Conservation (phyloP, 1,284 basidiomycete species). For the Heliocybe sulcata region DNA sequence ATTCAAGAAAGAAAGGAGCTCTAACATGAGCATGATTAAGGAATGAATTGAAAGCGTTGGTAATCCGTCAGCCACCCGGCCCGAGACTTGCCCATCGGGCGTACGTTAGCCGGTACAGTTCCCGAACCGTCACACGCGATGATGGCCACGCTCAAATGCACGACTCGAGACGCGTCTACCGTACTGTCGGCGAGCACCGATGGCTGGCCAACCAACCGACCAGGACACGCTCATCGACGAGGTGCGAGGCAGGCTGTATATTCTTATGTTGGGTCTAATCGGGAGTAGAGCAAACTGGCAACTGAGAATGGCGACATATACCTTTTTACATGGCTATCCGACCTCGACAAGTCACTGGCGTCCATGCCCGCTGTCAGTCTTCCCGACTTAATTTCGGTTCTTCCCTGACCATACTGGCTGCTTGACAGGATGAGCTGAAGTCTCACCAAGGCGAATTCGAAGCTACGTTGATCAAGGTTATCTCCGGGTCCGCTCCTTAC, state of each 20-base stretch:
- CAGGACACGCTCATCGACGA: not conserved
- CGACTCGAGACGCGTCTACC: too few species aligned
- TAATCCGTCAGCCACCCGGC: too few species aligned
- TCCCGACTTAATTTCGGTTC: not conserved
- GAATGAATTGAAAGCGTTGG: too few species aligned
- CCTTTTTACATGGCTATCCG: conserved; percentile 76
- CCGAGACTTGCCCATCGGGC: too few species aligned
- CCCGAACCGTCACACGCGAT: too few species aligned
- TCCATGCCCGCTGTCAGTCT: conserved; percentile 34
- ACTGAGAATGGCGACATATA: conserved; percentile 78
- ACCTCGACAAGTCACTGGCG: conserved; percentile 53
- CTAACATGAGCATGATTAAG: too few species aligned
- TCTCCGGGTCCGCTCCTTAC: conserved; percentile 52
- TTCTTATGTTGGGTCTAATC: not conserved
- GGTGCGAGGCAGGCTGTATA: not conserved
- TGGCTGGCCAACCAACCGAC: not conserved
- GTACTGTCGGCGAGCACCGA: too few species aligned
- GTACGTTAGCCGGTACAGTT: too few species aligned
- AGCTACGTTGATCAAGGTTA: conserved; percentile 53
- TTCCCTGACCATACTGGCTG: not conserved
- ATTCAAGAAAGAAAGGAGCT: too few species aligned
- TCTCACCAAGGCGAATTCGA: conserved; percentile 55
- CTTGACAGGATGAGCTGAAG: conserved; percentile 57
- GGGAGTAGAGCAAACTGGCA: conserved; percentile 50
- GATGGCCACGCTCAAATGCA: too few species aligned